Evolutionary conservation across 2,329 filamentous ascomycete species (phyloP).

Genomic region (Alternaria conjuncta): DNA sequence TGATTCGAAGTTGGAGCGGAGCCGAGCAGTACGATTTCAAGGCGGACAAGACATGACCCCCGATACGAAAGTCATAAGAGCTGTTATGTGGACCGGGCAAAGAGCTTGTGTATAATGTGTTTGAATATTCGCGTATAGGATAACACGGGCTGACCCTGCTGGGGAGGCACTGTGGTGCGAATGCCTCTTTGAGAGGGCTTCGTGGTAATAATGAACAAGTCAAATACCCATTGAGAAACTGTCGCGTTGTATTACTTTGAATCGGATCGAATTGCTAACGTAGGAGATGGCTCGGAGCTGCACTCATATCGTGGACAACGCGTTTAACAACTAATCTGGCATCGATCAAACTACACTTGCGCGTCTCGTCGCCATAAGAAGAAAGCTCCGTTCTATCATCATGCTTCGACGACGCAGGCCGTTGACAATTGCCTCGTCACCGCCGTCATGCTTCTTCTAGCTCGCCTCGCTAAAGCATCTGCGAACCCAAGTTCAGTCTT

Average conservation of each 20-base stretch:
- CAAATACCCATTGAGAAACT: slow-evolving; percentile 10
- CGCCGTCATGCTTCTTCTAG: not conserved
- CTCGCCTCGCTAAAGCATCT: not conserved
- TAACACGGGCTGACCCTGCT: slow-evolving; percentile 21
- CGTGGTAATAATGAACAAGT: slow-evolving; percentile 41
- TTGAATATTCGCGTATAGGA: slow-evolving; percentile 26
- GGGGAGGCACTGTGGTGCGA: slow-evolving; percentile 32
- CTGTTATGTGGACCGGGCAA: slow-evolving; percentile 4
- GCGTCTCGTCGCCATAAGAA: not conserved
- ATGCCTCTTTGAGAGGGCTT: slow-evolving; percentile 33
- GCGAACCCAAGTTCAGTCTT: not conserved
- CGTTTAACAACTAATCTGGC: not conserved
- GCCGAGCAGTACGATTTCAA: slow-evolving; percentile 8
- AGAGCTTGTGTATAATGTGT: slow-evolving; percentile 38
- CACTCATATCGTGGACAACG: fast-evolving
- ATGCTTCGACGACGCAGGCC: not conserved
- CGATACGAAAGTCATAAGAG: slow-evolving; percentile 9
- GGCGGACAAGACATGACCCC: slow-evolving; percentile 6
- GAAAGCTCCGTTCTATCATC: not conserved
- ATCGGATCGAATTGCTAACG: not conserved
- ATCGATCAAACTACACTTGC: not conserved
- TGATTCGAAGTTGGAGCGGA: slow-evolving; percentile 9
- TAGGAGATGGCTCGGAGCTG: not conserved
- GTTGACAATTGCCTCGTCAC: not conserved
- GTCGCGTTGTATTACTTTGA: not conserved